These are phyloP conservation scores for Monascus ruber DNA, from an alignment of 2,329 filamentous ascomycete genomes.

Conservation along the genomic window DNA sequence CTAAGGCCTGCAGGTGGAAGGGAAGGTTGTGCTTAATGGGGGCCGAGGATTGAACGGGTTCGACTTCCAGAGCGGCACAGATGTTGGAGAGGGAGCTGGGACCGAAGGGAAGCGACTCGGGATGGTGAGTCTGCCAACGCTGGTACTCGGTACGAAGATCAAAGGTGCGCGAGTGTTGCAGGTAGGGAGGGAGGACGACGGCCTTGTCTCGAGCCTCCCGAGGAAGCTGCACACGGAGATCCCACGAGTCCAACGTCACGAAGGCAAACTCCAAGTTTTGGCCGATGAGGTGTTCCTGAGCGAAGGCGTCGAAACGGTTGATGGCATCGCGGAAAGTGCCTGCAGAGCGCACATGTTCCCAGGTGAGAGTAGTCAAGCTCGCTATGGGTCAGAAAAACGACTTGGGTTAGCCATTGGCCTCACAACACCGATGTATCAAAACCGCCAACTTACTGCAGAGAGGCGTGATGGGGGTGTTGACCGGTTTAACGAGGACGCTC, in stretches of 20 bases:
- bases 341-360: slow-evolving; percentile 97
- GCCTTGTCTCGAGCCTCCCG: slow-evolving; percentile 97
- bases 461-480: slow-evolving; percentile 97
- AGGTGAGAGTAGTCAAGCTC: slow-evolving; percentile 92
- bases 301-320: slow-evolving; percentile 87
- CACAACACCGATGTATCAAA: slow-evolving; percentile 9
- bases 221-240: slow-evolving; percentile 91
- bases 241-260: slow-evolving; percentile 96
- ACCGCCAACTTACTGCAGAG: slow-evolving; percentile 75
- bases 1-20: slow-evolving; percentile 92
- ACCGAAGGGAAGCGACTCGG: slow-evolving; percentile 91
- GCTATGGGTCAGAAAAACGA: slow-evolving; percentile 42
- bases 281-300: slow-evolving; percentile 76
- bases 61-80: slow-evolving; percentile 93
- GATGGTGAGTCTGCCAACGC: slow-evolving; percentile 96
- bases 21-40: slow-evolving; percentile 98
- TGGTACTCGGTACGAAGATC: slow-evolving; percentile 96
- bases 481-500: slow-evolving; percentile 91
- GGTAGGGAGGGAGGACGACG: slow-evolving; percentile 87
- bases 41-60: slow-evolving; percentile 92
- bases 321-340: slow-evolving; percentile 96
- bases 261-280: slow-evolving; percentile 97
- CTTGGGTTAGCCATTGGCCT: slow-evolving; percentile 15
- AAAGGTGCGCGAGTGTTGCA: slow-evolving; percentile 95
- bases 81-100: slow-evolving; percentile 95